phyloP scores from a whole-genome alignment of 352 stramenopile species.

The Pythium dissimile region DNA sequence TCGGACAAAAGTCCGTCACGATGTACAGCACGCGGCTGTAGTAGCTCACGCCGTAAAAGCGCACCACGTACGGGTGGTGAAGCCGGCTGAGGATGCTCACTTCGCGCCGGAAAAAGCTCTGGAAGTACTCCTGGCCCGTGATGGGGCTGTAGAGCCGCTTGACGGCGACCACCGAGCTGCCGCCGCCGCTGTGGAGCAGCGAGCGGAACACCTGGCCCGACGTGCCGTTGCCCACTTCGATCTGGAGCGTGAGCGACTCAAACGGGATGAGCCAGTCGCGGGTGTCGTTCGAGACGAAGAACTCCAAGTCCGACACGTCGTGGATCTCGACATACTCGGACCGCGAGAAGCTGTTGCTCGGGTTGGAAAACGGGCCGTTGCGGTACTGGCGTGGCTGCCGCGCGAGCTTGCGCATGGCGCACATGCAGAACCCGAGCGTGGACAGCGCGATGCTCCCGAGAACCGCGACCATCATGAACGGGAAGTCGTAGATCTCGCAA shows the following conservation, averaged over 20 bases:
- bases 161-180: conserved; percentile 82
- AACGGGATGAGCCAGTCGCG: conserved; percentile 90
- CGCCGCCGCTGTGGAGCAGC: conserved; percentile 76
- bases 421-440: conserved; percentile 85
- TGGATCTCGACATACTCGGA: conserved; percentile 87
- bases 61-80: conserved; percentile 87
- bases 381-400: conserved; percentile 61
- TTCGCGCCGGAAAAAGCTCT: conserved; percentile 88
- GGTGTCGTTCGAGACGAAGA: conserved; percentile 85
- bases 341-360: conserved; percentile 63
- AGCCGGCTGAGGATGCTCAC: conserved; percentile 84
- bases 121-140: conserved; percentile 87
- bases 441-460: conserved; percentile 76
- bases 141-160: conserved; percentile 87
- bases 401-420: conserved; percentile 75
- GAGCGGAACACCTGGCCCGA: conserved; percentile 88
- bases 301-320: conserved; percentile 83
- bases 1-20: conserved; percentile 88
- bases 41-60: conserved; percentile 89
- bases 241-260: conserved; percentile 82
- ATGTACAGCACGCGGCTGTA: conserved; percentile 90
- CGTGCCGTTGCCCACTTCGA: conserved; percentile 85
- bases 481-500: conserved; percentile 86
- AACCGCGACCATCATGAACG: conserved; percentile 76
- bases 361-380: conserved; percentile 35